Base-by-base conservation (phyloP, 176 grass and related monocot species). In the Puccinellia tenuiflora region DNA sequence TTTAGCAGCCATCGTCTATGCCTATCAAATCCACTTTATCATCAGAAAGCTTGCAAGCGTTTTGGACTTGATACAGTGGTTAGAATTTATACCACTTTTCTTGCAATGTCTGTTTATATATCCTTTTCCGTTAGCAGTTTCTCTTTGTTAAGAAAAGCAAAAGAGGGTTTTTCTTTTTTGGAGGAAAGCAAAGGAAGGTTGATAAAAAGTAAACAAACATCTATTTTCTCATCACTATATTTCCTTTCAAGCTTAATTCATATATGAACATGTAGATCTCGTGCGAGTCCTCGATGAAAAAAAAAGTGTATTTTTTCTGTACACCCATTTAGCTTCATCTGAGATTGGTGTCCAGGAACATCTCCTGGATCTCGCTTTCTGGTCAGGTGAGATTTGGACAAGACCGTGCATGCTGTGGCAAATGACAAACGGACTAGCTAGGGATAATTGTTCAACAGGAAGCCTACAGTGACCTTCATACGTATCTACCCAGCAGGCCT, bases 381-480 rank as follows among this genome's bases (percentile, higher is more conserved):
- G 53, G 76, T 83, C 63, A 73, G 76, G 73, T 73, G 16, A 56
- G 65, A 55, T 71, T 64, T 78, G 22, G 46, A 78, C 64, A 31
- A 22, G 73, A 72, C 21, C 67, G n/a, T 55, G 61, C 63, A 26
- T 71, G 66, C 37, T 48, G 56, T 45, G 45, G 66, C 68, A 17
- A 78, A 79, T 67, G 73, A 78, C 48, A 90, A 30, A 59, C 28
- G 12, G 34, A 21, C 82, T 31, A 17, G 59, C 57, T 30, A 76
- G 20, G 62, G 72, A 85, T 85, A 81, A 70, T 76, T 53, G 71
- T 76, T 81, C 62, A 81, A 81, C 71, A 56, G 20, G 38, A 59
- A 81, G 61, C 21, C 28, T 33, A 85, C 28, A 56, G 25, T 61
- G 68, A 16, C 29, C 55, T 38, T 70, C 62, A 52, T 69, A 2